Conservation (phyloP, 1,284 basidiomycete genomes). For the Heimioporus punctisporus region DNA sequence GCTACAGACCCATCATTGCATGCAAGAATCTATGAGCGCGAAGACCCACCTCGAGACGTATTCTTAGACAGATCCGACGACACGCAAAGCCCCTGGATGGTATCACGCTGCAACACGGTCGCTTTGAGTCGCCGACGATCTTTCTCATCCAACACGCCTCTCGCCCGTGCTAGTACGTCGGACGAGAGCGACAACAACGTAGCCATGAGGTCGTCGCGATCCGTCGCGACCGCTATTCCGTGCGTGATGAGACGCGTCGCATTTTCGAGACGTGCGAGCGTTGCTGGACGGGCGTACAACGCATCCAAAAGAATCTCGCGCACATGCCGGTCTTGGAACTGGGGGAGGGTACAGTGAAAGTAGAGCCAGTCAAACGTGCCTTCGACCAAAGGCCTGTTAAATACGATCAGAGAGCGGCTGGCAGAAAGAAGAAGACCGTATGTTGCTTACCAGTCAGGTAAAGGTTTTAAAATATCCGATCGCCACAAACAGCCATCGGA, state of each 20-base stretch:
- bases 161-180: slow-evolving; percentile 34
- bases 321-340: slow-evolving; percentile 21
- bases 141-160: slow-evolving; percentile 19
- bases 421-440: background rate
- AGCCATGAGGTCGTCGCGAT: slow-evolving; percentile 17
- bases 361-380: slow-evolving; percentile 48
- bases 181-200: slow-evolving; percentile 39
- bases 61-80: slow-evolving; percentile 16
- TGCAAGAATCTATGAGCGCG: slow-evolving; percentile 11
- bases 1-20: slow-evolving; percentile 24
- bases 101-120: slow-evolving; percentile 33
- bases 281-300: slow-evolving; percentile 29
- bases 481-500: slow-evolving; percentile 44
- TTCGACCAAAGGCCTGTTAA: slow-evolving; percentile 10
- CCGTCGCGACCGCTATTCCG: slow-evolving; percentile 27
- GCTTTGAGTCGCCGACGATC: slow-evolving; percentile 42
- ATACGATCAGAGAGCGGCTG: background rate
- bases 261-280: slow-evolving; percentile 34
- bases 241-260: slow-evolving; percentile 43
- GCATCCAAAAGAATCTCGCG: slow-evolving; percentile 31
- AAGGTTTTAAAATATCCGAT: slow-evolving; percentile 14
- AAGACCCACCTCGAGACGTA: slow-evolving; percentile 37
- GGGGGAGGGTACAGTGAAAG: slow-evolving; percentile 36
- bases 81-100: slow-evolving; percentile 36
- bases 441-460: slow-evolving; percentile 34